Conservation (phyloP, 768 basidiomycete species). For the Podaxis sp. region DNA sequence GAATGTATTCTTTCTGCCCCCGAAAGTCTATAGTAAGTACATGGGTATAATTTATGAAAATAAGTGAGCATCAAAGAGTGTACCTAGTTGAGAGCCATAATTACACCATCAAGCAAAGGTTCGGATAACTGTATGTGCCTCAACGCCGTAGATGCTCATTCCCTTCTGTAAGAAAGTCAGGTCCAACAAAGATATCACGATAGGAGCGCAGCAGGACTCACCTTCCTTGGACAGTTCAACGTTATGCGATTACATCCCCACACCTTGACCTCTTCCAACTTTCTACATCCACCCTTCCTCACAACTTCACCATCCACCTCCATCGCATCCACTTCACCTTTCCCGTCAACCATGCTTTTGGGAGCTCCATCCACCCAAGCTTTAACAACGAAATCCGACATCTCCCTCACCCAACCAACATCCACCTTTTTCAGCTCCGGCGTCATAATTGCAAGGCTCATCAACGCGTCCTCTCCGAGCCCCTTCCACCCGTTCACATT, state of each 20-base stretch:
- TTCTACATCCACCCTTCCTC: conserved; percentile 32
- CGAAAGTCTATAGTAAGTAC: too few relatives aligned
- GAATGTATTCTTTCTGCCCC: too few relatives aligned
- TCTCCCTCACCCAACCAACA: conserved; percentile 80
- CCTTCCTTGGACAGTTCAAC: conserved; percentile 39
- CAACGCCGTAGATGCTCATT: conserved; percentile 31
- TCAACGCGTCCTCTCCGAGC: conserved; percentile 45
- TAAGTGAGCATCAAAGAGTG: neutral
- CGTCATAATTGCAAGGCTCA: conserved; percentile 31
- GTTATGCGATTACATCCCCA: conserved; percentile 57
- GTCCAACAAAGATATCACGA: neutral
- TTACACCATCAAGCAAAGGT: neutral
- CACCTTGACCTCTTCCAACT: conserved; percentile 46
- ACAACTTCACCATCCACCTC: conserved; percentile 15
- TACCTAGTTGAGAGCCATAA: neutral
- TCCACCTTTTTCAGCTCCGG: conserved; percentile 60
- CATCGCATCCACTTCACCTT: conserved; percentile 14
- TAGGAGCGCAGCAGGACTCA: conserved; percentile 21
- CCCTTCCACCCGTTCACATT: conserved; percentile 80
- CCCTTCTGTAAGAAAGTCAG: conserved; percentile 25
- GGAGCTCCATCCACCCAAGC: conserved; percentile 49
- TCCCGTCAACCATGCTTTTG: neutral
- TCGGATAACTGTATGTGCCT: conserved; percentile 22
- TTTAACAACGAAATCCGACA: conserved; percentile 83
- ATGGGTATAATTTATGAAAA: neutral